phyloP scores from a whole-genome alignment of 805 yeast species.

The Soucietia sequanensis region DNA sequence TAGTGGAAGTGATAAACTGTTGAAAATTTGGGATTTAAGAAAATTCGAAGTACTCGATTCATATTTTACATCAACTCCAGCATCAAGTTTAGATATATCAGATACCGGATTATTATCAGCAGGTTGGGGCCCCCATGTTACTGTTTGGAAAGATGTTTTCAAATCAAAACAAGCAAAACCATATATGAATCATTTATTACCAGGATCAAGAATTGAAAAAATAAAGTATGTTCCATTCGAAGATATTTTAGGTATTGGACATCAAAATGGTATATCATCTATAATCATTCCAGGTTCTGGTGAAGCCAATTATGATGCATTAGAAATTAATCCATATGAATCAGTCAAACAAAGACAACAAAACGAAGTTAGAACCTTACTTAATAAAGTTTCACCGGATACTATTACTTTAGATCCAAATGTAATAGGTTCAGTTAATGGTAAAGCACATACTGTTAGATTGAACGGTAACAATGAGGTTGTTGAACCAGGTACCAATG shows the following conservation, averaged over 20 bases:
- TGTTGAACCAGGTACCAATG: constrained; percentile 25
- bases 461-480: constrained; percentile 58
- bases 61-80: constrained; percentile 79
- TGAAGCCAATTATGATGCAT: constrained; percentile 94
- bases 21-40: constrained; percentile 93
- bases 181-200: constrained; percentile 85
- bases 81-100: constrained; percentile 72
- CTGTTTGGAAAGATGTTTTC: constrained; percentile 87
- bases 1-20: constrained; percentile 78
- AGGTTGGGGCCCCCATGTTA: constrained; percentile 96
- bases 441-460: constrained; percentile 61
- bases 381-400: constrained; percentile 89
- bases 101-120: constrained; percentile 85
- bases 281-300: constrained; percentile 94
- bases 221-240: constrained; percentile 88
- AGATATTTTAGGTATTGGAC: constrained; percentile 92
- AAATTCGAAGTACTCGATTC: constrained; percentile 74
- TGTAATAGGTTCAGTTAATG: constrained; percentile 80
- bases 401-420: constrained; percentile 89
- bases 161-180: constrained; percentile 74
- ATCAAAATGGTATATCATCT: constrained; percentile 74
- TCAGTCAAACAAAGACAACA: constrained; percentile 92
- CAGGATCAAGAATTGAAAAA: constrained; percentile 71
- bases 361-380: constrained; percentile 77
- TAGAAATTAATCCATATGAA: constrained; percentile 91